Evolutionary conservation across 2,329 filamentous ascomycete species (phyloP).

Genomic region (Sporothrix dimorphospora): DNA sequence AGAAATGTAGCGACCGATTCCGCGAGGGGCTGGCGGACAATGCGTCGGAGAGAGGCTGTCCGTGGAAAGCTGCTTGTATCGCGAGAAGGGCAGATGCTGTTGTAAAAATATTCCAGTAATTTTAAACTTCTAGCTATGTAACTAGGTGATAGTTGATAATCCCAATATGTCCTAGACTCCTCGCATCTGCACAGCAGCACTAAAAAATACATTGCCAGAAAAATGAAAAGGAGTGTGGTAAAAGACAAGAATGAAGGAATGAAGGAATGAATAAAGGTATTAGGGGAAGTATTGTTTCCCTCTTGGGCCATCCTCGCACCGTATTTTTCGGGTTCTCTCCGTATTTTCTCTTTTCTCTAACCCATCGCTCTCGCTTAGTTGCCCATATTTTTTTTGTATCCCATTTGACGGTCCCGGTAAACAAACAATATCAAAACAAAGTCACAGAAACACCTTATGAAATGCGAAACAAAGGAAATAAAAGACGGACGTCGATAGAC

Average conservation of each 20-base stretch:
- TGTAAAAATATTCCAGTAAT: too few species aligned
- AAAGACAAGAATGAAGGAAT: neutral
- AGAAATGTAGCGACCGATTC: conserved; percentile 10
- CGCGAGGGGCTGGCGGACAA: neutral
- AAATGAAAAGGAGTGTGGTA: conserved; percentile 12
- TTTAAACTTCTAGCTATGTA: neutral
- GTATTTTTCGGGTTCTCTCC: neutral
- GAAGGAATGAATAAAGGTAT: neutral
- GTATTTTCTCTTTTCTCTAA: neutral
- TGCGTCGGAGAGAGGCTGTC: neutral
- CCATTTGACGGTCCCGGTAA: neutral
- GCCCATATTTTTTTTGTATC: conserved; percentile 3
- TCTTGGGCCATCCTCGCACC: neutral
- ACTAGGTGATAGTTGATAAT: neutral
- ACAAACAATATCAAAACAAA: conserved; percentile 18
- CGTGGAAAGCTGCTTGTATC: neutral
- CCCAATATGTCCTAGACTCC: conserved; percentile 12
- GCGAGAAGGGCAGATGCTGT: neutral
- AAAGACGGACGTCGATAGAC: neutral
- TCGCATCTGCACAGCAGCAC: conserved; percentile 12
- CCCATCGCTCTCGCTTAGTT: neutral
- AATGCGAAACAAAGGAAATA: conserved; percentile 12
- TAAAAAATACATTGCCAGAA: neutral
- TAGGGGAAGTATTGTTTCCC: neutral
- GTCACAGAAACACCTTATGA: neutral